Evolutionary conservation across 768 basidiomycete genomes (phyloP).

Genomic region (Obba rivulosa): DNA sequence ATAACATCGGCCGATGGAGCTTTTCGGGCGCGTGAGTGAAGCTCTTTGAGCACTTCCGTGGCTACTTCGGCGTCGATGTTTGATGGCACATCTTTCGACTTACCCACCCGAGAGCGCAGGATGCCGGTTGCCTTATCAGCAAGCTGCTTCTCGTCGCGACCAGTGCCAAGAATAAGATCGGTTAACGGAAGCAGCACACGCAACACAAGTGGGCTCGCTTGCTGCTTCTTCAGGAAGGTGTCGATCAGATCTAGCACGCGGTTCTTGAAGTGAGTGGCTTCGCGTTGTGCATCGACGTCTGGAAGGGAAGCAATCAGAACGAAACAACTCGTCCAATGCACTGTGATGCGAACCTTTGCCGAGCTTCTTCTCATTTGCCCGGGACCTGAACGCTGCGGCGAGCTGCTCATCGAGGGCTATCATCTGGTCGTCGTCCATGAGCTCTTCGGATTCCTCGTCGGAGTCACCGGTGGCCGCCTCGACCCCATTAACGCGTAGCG

Average conservation of each 20-base stretch:
- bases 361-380: constrained; percentile 52
- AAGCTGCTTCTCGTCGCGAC: constrained; percentile 81
- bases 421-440: constrained; percentile 98
- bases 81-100: constrained; percentile 61
- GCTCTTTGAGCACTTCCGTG: constrained; percentile 45
- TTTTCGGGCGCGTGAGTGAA: constrained; percentile 72
- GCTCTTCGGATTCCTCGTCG: constrained; percentile 55
- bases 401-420: constrained; percentile 92
- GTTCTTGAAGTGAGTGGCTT: constrained; percentile 95
- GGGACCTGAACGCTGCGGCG: constrained; percentile 76
- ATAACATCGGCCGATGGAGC: constrained; percentile 57
- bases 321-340: neutral
- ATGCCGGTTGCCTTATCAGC: constrained; percentile 83
- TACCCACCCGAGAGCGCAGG: constrained; percentile 66
- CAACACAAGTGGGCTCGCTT: constrained; percentile 63
- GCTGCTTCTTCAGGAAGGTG: constrained; percentile 71
- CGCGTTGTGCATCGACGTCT: constrained; percentile 71
- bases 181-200: constrained; percentile 72
- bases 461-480: constrained; percentile 51
- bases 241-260: constrained; percentile 95
- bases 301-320: constrained; percentile 1
- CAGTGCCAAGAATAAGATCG: constrained; percentile 60
- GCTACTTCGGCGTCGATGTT: constrained; percentile 40
- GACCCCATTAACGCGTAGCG: constrained; percentile 53
- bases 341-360: constrained; percentile 48